These are phyloP conservation scores for Xylariales sp. DNA, from an alignment of 2,329 filamentous ascomycete genomes.

Conservation along the genomic window DNA sequence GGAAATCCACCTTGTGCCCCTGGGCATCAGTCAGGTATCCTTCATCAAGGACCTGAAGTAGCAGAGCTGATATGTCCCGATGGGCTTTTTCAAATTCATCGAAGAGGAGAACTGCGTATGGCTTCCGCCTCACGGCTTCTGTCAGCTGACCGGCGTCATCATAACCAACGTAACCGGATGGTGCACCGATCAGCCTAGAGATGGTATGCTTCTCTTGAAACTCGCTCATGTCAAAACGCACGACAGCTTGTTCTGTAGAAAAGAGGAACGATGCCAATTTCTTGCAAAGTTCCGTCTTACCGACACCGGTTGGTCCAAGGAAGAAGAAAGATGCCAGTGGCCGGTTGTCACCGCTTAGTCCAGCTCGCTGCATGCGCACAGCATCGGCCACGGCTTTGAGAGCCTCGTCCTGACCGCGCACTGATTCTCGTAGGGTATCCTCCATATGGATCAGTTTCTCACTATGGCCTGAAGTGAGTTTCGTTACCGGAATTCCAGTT, in stretches of 20 bases:
- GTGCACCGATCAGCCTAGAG: conserved; percentile 84
- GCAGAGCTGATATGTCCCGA: conserved; percentile 84
- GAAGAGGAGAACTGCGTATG: conserved; percentile 90
- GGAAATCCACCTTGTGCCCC: conserved; percentile 94
- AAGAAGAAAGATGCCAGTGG: conserved; percentile 97
- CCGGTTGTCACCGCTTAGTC: conserved; percentile 84
- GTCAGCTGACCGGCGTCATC: conserved; percentile 96
- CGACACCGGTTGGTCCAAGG: conserved; percentile 91
- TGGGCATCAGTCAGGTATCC: conserved; percentile 94
- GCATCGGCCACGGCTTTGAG: conserved; percentile 88
- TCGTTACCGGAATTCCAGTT: conserved; percentile 89
- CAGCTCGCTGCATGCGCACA: conserved; percentile 88
- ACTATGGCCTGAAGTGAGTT: conserved; percentile 87
- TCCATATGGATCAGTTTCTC: conserved; percentile 97
- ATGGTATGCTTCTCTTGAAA: conserved; percentile 98
- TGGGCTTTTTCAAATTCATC: conserved; percentile 99
- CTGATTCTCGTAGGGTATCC: conserved; percentile 74
- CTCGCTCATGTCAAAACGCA: conserved; percentile 96
- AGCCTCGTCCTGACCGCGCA: conserved; percentile 92
- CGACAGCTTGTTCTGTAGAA: conserved; percentile 83
- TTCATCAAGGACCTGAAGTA: conserved; percentile 93
- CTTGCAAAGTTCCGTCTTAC: conserved; percentile 97
- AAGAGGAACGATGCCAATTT: conserved; percentile 92
- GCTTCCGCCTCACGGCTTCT: conserved; percentile 90
- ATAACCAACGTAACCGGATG: conserved; percentile 93